Conservation (phyloP, 164 flowering plant genomes). For the Vitis labrusca region DNA sequence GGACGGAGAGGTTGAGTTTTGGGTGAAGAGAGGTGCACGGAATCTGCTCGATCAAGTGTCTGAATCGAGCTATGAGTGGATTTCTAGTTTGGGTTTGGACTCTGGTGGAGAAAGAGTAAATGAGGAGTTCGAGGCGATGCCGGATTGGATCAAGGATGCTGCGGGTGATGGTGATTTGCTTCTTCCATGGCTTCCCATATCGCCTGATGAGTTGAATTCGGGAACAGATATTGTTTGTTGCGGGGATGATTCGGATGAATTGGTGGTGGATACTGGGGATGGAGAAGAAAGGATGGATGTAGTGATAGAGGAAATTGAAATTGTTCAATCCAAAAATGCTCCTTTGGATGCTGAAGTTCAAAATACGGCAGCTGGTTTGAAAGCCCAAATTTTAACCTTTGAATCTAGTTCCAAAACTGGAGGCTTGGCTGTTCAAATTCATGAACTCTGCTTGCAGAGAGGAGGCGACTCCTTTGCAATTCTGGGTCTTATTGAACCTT, state of each 20-base stretch:
- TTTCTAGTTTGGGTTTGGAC: conserved; percentile 34
- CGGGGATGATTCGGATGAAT: conserved; percentile 13
- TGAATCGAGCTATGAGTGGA: conserved; percentile 27
- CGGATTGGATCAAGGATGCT: conserved; percentile 49
- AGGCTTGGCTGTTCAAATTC: conserved; percentile 50
- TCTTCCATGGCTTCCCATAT: conserved; percentile 74
- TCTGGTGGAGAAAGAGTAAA: conserved; percentile 27
- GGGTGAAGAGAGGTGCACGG: conserved; percentile 72
- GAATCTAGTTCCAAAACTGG: conserved; percentile 38
- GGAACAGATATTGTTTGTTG: conserved; percentile 1
- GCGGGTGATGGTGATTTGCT: conserved; percentile 19
- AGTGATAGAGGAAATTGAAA: conserved; percentile 19
- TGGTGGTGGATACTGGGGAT: conserved; percentile 17
- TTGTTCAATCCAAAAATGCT: conserved; percentile 11
- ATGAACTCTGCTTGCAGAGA: conserved; percentile 33
- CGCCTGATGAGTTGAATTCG: conserved; percentile 30
- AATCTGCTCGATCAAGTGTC: conserved; percentile 61
- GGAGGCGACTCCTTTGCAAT: conserved; percentile 31
- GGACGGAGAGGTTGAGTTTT: conserved; percentile 45
- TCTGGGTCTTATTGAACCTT: conserved; percentile 63
- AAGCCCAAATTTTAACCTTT: conserved; percentile 28
- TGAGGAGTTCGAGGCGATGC: conserved; percentile 54
- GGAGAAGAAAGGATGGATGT: conserved; percentile 23
- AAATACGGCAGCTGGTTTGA: conserved; percentile 37
- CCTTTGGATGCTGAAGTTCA: conserved; percentile 37